Evolutionary conservation across 441 rosid genomes (phyloP).

Genomic region (Gossypium gossypioides): DNA sequence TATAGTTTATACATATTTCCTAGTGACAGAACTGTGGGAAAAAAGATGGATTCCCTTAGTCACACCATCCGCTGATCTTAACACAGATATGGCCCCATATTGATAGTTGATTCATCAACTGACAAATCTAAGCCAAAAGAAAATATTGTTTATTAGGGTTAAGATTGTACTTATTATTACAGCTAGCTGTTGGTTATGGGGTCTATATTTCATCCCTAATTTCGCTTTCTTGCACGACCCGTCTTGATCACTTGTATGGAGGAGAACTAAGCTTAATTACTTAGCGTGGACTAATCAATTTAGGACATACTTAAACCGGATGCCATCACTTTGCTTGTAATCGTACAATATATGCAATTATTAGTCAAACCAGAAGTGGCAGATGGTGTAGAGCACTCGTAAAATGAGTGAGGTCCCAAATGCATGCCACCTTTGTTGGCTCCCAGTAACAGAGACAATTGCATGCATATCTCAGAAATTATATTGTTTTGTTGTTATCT

Average conservation of each 20-base stretch:
- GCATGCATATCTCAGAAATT: constrained; percentile 3
- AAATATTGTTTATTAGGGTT: not conserved
- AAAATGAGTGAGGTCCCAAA: constrained; percentile 16
- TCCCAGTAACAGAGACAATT: constrained; percentile 1
- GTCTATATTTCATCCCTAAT: not conserved
- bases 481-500: not conserved
- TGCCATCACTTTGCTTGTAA: not conserved
- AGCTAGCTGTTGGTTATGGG: constrained; percentile 2
- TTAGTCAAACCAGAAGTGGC: not conserved
- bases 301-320: not conserved
- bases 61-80: not conserved
- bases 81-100: not conserved
- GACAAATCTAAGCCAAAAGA: not conserved
- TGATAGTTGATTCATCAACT: not conserved
- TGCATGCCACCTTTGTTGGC: not conserved
- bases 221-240: not conserved
- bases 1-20: not conserved
- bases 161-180: not conserved
- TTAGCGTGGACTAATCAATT: not conserved
- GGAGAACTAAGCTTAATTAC: not conserved
- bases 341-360: not conserved
- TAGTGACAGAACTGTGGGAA: not conserved
- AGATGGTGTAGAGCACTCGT: constrained; percentile 28
- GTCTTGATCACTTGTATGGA: not conserved
- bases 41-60: not conserved